Evolutionary conservation across 2,329 filamentous ascomycete species (phyloP), one percentile per base, ranked within the genome.

Genomic region (Diaporthe sp.): DNA sequence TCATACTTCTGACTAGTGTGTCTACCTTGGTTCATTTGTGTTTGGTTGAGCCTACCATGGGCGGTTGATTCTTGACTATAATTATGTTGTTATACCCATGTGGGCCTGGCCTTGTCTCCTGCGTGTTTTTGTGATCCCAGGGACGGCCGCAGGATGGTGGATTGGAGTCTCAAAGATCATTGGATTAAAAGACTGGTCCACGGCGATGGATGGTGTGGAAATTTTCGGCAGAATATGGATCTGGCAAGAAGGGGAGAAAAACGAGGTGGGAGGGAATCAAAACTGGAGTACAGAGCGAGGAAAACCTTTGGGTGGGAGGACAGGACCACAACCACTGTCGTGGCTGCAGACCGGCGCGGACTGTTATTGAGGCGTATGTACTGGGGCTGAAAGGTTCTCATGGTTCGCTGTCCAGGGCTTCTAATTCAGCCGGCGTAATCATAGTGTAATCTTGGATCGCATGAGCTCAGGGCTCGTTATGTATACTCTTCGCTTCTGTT

Each of bases 1-100:
- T 68, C n/a, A 54, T 40, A 54, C 10, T 57, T 15, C n/a, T 42
- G 28, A 42, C 3, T n/a, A 67, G n/a, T 54, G 17, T 40, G 64
- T 15, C 33, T 52, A 54, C 33, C n/a, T 28, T 30, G 64, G 64
- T 54, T 28, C 19, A 7, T 28, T 38, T 40, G 8, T 40, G 8
- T 12, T 30, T 54, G 47, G 45, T 22, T 6, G 15, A 9, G 33
- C n/a, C 64, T 52, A 8, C 22, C 33, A 54, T 54, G 10, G 33
- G 47, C 33, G 10, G 13, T 68, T 13, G 22, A 40, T 68, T 28
- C 30, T 54, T 54, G 47, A 22, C 8, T 38, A 40, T 67, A 67
- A 67, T 68, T 30, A 22, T 40, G 45, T 28, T 68, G 8, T 54
- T 68, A 40, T 68, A 30, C 64, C 64, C 45, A 3, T 52, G 42